phyloP scores from a whole-genome alignment of 371 early-diverging fungal species.

The Mortierella sp. region DNA sequence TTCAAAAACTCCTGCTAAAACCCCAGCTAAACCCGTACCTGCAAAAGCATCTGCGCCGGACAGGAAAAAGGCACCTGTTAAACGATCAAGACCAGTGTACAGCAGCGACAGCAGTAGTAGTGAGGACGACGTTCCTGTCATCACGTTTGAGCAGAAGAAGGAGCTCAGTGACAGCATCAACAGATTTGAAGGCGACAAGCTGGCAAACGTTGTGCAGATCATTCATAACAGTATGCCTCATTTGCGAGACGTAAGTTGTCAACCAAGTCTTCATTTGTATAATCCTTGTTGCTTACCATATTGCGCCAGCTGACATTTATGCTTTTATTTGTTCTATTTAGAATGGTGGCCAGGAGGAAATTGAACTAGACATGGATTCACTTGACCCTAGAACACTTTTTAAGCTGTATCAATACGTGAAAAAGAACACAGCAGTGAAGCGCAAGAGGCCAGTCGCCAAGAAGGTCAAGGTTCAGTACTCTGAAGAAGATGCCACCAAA shows the following conservation, averaged over 20 bases:
- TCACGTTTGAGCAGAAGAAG: constrained; percentile 92
- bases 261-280: constrained; percentile 14
- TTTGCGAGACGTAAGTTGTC: constrained; percentile 70
- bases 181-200: constrained; percentile 78
- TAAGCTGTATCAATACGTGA: constrained; percentile 91
- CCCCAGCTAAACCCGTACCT: constrained; percentile 33
- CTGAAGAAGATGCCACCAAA: constrained; percentile 67
- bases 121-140: constrained; percentile 61
- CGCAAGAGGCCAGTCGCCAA: constrained; percentile 51
- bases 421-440: constrained; percentile 62
- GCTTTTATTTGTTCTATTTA: neutral
- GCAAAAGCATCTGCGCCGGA: constrained; percentile 31
- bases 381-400: constrained; percentile 86
- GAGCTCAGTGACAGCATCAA: constrained; percentile 90
- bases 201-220: constrained; percentile 86
- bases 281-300: neutral
- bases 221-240: constrained; percentile 89
- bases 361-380: constrained; percentile 94
- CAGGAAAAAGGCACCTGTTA: constrained; percentile 45
- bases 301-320: neutral
- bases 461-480: constrained; percentile 59
- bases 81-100: constrained; percentile 29
- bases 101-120: constrained; percentile 57
- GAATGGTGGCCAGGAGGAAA: constrained; percentile 55
- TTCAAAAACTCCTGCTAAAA: constrained; percentile 30